Base-by-base conservation (phyloP, 2,329 filamentous ascomycete species). In the Chaetomium strumarium region DNA sequence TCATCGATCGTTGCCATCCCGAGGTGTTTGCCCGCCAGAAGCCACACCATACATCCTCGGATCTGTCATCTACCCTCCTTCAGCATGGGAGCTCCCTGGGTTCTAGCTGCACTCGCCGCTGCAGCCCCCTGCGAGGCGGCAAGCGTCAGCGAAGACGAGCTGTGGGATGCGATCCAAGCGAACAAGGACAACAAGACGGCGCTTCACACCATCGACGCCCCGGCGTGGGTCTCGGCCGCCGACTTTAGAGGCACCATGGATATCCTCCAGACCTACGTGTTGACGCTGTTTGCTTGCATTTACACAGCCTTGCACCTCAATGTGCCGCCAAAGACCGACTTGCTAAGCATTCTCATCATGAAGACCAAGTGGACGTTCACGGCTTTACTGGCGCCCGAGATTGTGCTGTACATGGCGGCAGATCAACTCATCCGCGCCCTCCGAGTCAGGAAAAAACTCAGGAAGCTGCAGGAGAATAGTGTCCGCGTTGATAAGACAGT, bases 261-360 rank as follows among this genome's bases (percentile, higher is more conserved):
- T 30, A 47, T 52, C 17, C 37, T 47, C 30, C 16, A 20, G 14
- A 38, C 34, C 12, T 52, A 43, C 17, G 2, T 52, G n/a, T 29
- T 52, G 20, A 52, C 49, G 3, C 31, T 47, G 12, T 36, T 42
- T 24, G 43, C 44, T 5, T 52, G 44, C 19, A 42, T 46, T 20
- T 52, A 42, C 30, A 43, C 42, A 3, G 49, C 49, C 2, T 14
- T 52, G 11, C 49, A 52, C 16, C 44, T 52, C 43, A 47, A 52
- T n/a, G 42, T 52, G 10, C 49, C 38, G 5, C 11, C 14, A 38
- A 42, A 29, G 30, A 41, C n/a, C 30, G 30, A 40, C 38, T 40
- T 41, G 14, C 38, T 24, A 5, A 19, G 34, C 42, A 3, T 30
- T 14, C 37, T 49, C 2, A 10, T 19, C 38, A 19, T 8, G 9